Base-by-base conservation (phyloP, 352 stramenopile genomes). In the Pythium dissotocum region DNA sequence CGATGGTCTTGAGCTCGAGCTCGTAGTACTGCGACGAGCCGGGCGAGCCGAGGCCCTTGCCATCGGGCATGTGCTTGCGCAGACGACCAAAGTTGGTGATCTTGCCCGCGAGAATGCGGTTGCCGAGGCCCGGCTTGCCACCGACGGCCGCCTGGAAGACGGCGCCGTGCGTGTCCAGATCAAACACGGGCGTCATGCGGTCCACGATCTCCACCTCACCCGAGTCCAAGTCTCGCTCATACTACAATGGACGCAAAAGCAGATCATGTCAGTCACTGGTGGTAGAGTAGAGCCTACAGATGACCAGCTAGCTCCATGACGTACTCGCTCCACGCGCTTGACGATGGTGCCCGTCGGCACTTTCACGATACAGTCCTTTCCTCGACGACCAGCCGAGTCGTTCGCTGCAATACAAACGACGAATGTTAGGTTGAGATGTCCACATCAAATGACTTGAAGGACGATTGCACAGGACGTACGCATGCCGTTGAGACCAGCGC, bases 1-100 rank as follows among this genome's bases (percentile, higher is more conserved):
- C 98, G 67, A 99, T 98, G 8, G 96, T 90, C 83, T 99, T 99
- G 38, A 99, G 83, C 73, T 99, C 97, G n/a, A 99, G 68, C 61
- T 96, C 88, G 54, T 99, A 88, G 86, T 98, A 99, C 71, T 97
- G 80, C 59, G 95, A 91, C 5, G 90, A 89, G 9, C 98, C 98
- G 1, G 90, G 88, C 65, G 97, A 90, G 13, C 98, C 98, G 0
- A 74, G 74, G 14, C 68, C 79, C 59, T 95, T 95, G 59, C 65
- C 81, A 28, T 96, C 88, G 10, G 83, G 79, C 87, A 96, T 96
- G 72, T 89, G 75, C 71, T 95, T 94, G 70, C 85, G 85, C 21
- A 96, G 71, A 0, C 85, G 83, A 2, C 88, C 87, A 68, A 90
- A 95, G 28, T 74, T 91, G 14, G 87, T 96, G 5, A 80, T 91